Evolutionary conservation across 257 asterid genomes (phyloP), one percentile per base, ranked within the genome.

Genomic region (Plantago ovata): DNA sequence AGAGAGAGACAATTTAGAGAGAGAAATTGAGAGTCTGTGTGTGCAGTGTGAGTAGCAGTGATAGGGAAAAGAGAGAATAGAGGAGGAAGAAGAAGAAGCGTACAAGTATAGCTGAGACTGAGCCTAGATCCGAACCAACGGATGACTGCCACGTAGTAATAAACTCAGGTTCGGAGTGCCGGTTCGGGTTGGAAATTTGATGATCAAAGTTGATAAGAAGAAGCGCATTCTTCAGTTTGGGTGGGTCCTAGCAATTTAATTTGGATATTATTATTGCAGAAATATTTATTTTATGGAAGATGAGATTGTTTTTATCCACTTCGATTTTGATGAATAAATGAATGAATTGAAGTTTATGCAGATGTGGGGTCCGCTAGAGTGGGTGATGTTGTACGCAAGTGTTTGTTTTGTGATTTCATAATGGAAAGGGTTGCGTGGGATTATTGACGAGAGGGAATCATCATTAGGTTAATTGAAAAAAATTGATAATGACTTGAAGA

Each of bases 91-190:
- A 47, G 21, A 14, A 23, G 67, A 65, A 65, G 77, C 76, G 80
- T 74, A 69, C 67, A 69, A 52, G 72, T 51, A 61, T 12, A 9
- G 53, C 52, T 48, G 3, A 0, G 0, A 7, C 81, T 73, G 74
- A 73, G 69, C 76, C 85, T 14, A 60, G 19, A 32, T 61, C 80
- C 85, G 65, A 65, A 59, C 53, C 78, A 53, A 65, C 56, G 16
- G 75, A 72, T 64, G 28, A 14, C n/a, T 10, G 69, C 77, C 82
- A 79, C 85, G 82, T 76, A 65, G 45, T 14, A 69, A 10, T 2
- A 19, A 15, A 21, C 9, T 38, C 36, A 56, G 23, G 65, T 19
- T 20, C 50, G 58, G 72, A 22, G 45, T 11, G 50, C 43, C 13
- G 79, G 58, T 68, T 75, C 69, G 69, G 71, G 59, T 10, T 55